These are phyloP conservation scores for Ceratocystis alfenasii DNA, from an alignment of 2,329 filamentous ascomycete species.

Conservation along the genomic window DNA sequence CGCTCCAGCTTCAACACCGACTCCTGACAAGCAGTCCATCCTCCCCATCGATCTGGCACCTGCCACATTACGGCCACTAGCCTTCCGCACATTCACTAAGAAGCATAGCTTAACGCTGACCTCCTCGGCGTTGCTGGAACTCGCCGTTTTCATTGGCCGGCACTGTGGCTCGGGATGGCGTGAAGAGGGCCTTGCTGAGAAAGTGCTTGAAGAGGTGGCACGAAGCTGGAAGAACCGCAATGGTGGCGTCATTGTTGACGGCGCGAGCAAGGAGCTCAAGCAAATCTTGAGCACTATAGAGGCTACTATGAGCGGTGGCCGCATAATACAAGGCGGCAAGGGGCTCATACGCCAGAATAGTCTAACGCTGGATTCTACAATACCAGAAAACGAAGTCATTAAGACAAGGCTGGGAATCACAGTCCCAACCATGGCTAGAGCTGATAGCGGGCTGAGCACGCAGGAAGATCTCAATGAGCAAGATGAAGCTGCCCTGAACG, in stretches of 20 bases:
- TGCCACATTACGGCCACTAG: conserved; percentile 73
- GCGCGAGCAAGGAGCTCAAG: conserved; percentile 61
- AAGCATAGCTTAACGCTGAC: conserved; percentile 92
- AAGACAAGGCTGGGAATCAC: conserved; percentile 43
- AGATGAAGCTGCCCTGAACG: conserved; percentile 44
- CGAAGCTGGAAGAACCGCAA: conserved; percentile 83
- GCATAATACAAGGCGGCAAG: conserved; percentile 41
- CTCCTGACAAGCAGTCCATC: conserved; percentile 38
- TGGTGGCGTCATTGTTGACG: conserved; percentile 84
- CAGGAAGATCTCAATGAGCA: conserved; percentile 46
- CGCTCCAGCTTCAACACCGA: conserved; percentile 25
- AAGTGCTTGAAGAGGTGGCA: conserved; percentile 81
- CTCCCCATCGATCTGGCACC: conserved; percentile 83
- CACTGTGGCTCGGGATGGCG: conserved; percentile 95
- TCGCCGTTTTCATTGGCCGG: conserved; percentile 81
- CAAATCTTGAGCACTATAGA: conserved; percentile 75
- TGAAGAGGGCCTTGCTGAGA: conserved; percentile 85
- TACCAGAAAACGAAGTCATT: conserved; percentile 39
- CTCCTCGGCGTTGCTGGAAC: conserved; percentile 68
- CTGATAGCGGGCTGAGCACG: conserved; percentile 51
- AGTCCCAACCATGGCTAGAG: conserved; percentile 28
- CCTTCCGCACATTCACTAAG: conserved; percentile 92
- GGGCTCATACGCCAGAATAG: conserved; percentile 53
- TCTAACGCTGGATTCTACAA: conserved; percentile 43
- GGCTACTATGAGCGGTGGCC: conserved; percentile 79